These are phyloP conservation scores for Apocynum venetum DNA, from an alignment of 257 asterid species.

Conservation along the genomic window DNA sequence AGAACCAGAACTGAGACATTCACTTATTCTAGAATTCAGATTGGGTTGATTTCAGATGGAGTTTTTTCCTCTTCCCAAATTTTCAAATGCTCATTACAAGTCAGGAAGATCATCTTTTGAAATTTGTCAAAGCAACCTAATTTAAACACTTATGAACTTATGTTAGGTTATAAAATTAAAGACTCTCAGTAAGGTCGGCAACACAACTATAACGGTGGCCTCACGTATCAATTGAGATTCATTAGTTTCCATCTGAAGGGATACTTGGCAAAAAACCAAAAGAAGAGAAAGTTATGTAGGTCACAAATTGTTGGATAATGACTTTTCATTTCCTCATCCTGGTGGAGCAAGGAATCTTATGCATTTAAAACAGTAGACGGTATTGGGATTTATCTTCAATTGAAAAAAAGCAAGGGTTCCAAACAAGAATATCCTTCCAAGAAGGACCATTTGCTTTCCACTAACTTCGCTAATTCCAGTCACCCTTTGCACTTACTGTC, in stretches of 20 bases:
- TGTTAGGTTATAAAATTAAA: neutral
- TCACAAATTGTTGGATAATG: neutral
- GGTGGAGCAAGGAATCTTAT: neutral
- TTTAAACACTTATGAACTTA: no score
- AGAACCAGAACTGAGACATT: neutral
- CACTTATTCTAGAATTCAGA: neutral
- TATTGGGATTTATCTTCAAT: neutral
- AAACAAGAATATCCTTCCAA: neutral
- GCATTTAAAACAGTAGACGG: neutral
- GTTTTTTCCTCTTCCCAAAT: neutral
- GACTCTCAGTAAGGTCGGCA: neutral
- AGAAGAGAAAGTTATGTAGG: neutral
- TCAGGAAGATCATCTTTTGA: neutral
- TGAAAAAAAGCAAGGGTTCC: neutral
- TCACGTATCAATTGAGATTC: no score
- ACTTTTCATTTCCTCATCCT: neutral
- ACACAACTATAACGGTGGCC: neutral
- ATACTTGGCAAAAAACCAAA: neutral
- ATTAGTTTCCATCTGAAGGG: slow-evolving; percentile 2
- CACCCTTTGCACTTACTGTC: neutral
- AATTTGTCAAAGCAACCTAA: neutral
- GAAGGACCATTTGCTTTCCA: neutral
- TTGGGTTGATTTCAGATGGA: neutral
- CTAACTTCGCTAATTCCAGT: neutral
- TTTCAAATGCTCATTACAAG: neutral